phyloP scores from a whole-genome alignment of 441 rosid genomes.

The Dalechampia spathulata region DNA sequence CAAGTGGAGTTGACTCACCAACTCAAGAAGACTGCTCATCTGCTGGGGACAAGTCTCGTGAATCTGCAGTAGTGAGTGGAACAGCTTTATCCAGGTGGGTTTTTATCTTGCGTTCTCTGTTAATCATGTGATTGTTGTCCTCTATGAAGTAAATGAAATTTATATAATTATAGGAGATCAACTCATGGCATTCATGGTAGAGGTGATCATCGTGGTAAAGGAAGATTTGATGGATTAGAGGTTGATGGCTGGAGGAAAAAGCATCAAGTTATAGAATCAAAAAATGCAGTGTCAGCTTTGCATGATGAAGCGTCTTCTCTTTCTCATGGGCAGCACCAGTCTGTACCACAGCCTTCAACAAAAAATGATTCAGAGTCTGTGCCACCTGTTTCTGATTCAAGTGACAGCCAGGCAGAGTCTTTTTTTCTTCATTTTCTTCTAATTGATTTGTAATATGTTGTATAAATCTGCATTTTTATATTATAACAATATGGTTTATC shows the following conservation, averaged over 20 bases:
- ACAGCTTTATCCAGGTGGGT: conserved; percentile 55
- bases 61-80: conserved; percentile 31
- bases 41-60: conserved; percentile 34
- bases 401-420: conserved; percentile 51
- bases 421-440: conserved; percentile 9
- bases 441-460: conserved; percentile 14
- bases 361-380: conserved; percentile 37
- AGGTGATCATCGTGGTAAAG: conserved; percentile 49
- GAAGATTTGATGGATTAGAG: conserved; percentile 45
- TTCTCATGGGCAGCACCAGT: conserved; percentile 30
- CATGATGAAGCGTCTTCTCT: conserved; percentile 36
- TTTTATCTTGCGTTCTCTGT: conserved; percentile 17
- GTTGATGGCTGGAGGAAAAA: conserved; percentile 52
- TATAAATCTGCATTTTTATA: conserved; percentile 17
- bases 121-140: conserved; percentile 22
- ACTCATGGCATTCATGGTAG: conserved; percentile 43
- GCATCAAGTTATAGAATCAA: conserved; percentile 27
- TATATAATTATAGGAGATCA: conserved; percentile 49
- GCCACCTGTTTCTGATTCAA: conserved; percentile 33
- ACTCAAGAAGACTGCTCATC: conserved; percentile 28
- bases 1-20: conserved; percentile 24
- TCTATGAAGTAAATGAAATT: conserved; percentile 27
- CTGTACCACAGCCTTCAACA: conserved; percentile 21
- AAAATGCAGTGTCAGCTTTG: conserved; percentile 20
- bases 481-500: too few species aligned